Evolutionary conservation across 192 early-diverging fungal species (phyloP).

Genomic region (Coemansia guatemalensis): DNA sequence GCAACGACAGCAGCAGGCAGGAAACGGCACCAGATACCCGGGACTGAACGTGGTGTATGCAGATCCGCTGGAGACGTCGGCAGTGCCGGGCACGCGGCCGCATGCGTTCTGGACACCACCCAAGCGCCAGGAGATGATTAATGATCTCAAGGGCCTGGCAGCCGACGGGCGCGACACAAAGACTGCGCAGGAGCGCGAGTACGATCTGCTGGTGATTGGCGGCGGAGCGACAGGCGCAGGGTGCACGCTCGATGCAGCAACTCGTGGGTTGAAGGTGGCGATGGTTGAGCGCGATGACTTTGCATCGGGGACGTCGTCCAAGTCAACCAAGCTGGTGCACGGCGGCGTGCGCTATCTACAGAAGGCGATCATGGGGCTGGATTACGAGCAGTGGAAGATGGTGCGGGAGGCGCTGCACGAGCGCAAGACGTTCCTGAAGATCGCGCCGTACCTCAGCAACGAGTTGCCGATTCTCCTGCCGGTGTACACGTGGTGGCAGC

Average conservation of each 20-base stretch:
- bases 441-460: conserved; percentile 93
- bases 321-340: conserved; percentile 95
- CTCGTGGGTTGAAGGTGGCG: conserved; percentile 88
- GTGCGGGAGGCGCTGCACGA: conserved; percentile 95
- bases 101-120: conserved; percentile 75
- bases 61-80: conserved; percentile 38
- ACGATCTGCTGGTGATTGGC: conserved; percentile 89
- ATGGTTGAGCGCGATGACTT: conserved; percentile 97
- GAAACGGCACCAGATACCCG: conserved; percentile 8
- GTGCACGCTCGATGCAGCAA: conserved; percentile 89
- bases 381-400: conserved; percentile 96
- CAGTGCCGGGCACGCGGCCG: conserved; percentile 48
- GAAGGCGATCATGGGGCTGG: conserved; percentile 91
- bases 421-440: conserved; percentile 88
- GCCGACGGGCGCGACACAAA: conserved; percentile 45
- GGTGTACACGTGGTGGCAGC: conserved; percentile 94
- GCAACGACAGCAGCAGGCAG: conserved; percentile 1
- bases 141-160: conserved; percentile 57
- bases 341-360: conserved; percentile 97
- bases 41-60: conserved; percentile 23
- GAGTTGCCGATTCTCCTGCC: conserved; percentile 95
- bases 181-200: conserved; percentile 52
- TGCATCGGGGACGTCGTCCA: conserved; percentile 85
- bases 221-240: conserved; percentile 96
- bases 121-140: conserved; percentile 69